Percentiles rank a stretch among this genome's conserved stretches.
These are phyloP conservation scores for Trametes polyzona DNA, from an alignment of 1,284 basidiomycete genomes.

Conservation along the genomic window DNA sequence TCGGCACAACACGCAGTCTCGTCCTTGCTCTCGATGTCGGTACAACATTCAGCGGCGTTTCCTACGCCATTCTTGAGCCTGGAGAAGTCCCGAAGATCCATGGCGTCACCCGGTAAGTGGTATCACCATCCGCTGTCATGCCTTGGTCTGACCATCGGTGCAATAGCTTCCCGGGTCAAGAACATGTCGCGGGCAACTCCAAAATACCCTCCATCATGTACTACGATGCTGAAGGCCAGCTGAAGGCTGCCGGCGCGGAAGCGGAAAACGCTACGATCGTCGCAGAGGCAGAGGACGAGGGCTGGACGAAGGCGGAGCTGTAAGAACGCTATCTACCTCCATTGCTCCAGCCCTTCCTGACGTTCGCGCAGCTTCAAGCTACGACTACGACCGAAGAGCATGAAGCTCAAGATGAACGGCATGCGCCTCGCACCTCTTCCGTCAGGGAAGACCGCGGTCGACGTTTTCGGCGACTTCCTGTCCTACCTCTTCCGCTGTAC, in stretches of 20 bases:
- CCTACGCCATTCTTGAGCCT: slow-evolving; percentile 77
- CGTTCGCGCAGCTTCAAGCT: slow-evolving; percentile 66
- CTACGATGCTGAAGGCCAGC: slow-evolving; percentile 63
- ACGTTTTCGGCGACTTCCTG: slow-evolving; percentile 80
- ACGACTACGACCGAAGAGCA: slow-evolving; percentile 70
- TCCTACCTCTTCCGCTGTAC: slow-evolving; percentile 74
- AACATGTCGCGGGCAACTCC: slow-evolving; percentile 81
- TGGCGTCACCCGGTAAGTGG: slow-evolving; percentile 70
- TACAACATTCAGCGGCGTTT: slow-evolving; percentile 76
- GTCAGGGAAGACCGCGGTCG: slow-evolving; percentile 62
- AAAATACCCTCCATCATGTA: slow-evolving; percentile 80
- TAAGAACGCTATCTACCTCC: slow-evolving; percentile 38
- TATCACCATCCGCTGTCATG: background rate
- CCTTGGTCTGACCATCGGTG: slow-evolving; percentile 10
- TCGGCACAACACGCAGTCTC: slow-evolving; percentile 61
- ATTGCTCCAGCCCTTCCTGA: slow-evolving; percentile 5
- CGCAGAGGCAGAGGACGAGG: slow-evolving; percentile 71
- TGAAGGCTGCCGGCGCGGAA: slow-evolving; percentile 76
- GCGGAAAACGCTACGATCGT: slow-evolving; percentile 62
- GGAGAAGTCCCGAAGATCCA: slow-evolving; percentile 74
- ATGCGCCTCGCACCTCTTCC: slow-evolving; percentile 73
- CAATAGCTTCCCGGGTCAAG: slow-evolving; percentile 74
- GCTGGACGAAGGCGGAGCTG: slow-evolving; percentile 75
- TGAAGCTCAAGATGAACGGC: slow-evolving; percentile 80
- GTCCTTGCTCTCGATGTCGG: slow-evolving; percentile 78